A percentile compares a stretch with the other conserved stretches of the same genome.
phyloP scores from a whole-genome alignment of 805 yeast genomes.

The Starmerella stellata region DNA sequence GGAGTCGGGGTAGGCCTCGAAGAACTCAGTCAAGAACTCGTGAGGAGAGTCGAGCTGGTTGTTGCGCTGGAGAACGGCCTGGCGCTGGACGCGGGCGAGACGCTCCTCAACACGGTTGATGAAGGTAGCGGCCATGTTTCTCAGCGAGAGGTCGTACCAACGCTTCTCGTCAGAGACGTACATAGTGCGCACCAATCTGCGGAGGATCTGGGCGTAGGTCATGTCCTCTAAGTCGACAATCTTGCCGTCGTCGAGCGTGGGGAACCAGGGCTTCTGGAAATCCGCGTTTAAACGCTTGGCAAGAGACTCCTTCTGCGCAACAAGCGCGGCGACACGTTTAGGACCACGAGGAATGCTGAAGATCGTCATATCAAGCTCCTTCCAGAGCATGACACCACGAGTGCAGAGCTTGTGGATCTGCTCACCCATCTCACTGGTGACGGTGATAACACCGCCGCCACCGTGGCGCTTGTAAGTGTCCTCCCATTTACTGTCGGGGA shows the following conservation, averaged over 20 bases:
- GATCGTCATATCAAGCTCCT: constrained; percentile 86
- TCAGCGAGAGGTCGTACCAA: constrained; percentile 77
- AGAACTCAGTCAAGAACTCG: constrained; percentile 39
- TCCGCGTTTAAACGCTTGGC: constrained; percentile 76
- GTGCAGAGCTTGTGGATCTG: constrained; percentile 98
- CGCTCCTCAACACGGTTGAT: constrained; percentile 95
- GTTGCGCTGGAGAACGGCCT: constrained; percentile 59
- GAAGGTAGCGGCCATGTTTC: constrained; percentile 72
- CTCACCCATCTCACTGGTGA: constrained; percentile 98
- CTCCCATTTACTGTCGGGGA: constrained; percentile 79
- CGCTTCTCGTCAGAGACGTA: constrained; percentile 57
- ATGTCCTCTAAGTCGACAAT: constrained; percentile 83
- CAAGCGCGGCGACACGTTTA: constrained; percentile 55
- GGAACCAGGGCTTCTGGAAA: constrained; percentile 97
- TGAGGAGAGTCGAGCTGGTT: constrained; percentile 47
- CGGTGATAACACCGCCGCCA: constrained; percentile 84
- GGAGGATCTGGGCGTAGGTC: constrained; percentile 84
- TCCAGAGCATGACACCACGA: constrained; percentile 94
- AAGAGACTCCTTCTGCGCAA: constrained; percentile 69
- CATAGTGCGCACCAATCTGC: constrained; percentile 73
- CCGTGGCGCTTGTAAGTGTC: constrained; percentile 82
- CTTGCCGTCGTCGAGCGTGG: constrained; percentile 56
- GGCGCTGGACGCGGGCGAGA: constrained; percentile 36
- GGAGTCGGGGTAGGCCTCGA: constrained; percentile 54
- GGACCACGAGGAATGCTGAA: constrained; percentile 82